phyloP scores from a whole-genome alignment of 202 grass and related monocot genomes.

The Panicum hallii region DNA sequence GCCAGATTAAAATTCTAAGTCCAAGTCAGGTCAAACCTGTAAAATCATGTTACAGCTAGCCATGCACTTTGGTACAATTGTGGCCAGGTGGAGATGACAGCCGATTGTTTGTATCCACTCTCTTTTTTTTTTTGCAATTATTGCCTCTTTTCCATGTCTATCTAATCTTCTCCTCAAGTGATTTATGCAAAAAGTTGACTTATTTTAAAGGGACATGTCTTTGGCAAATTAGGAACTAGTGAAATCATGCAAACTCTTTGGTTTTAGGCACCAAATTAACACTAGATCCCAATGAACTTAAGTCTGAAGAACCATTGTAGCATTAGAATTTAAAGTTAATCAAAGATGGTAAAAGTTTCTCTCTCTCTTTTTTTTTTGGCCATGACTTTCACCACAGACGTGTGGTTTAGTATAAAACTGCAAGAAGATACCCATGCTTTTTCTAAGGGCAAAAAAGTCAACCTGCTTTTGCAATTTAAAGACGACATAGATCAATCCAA shows the following conservation, averaged over 20 bases:
- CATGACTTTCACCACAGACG: conserved; percentile 22
- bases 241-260: conserved; percentile 8
- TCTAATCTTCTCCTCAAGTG: conserved; percentile 13
- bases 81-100: conserved; percentile 51
- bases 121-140: conserved; percentile 47
- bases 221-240: not conserved
- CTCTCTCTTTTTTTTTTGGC: too few species aligned
- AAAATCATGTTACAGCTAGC: conserved; percentile 44
- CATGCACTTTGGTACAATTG: conserved; percentile 48
- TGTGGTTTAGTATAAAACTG: not conserved
- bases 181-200: conserved; percentile 21
- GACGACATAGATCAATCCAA: conserved; percentile 32
- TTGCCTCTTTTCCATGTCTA: conserved; percentile 43
- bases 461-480: conserved; percentile 38
- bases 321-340: not conserved
- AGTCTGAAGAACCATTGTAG: not conserved
- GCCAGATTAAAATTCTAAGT: conserved; percentile 34
- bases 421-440: conserved; percentile 25
- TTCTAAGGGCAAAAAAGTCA: conserved; percentile 33
- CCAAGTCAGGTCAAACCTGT: conserved; percentile 43
- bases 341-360: not conserved
- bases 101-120: conserved; percentile 62
- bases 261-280: not conserved
- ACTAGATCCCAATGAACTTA: not conserved
- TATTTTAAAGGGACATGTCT: conserved; percentile 4